Conservation (phyloP, 2,329 filamentous ascomycete genomes). For the Fusarium paranaense region DNA sequence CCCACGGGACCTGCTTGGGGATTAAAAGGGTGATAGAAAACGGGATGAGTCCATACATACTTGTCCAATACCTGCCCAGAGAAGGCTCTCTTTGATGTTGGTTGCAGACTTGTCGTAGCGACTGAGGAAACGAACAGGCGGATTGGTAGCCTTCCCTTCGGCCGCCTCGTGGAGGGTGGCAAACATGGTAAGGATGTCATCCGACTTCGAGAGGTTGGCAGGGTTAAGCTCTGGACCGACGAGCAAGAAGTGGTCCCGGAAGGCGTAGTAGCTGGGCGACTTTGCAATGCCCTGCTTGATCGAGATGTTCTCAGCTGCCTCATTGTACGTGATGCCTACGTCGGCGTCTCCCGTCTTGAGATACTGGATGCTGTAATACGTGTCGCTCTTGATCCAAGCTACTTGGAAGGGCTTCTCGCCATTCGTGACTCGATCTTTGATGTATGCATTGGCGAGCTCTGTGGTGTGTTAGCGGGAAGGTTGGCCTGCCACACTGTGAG, state of each 20-base stretch:
- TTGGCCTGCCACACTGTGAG: too few species aligned
- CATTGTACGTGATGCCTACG: constrained; percentile 59
- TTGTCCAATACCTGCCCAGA: constrained; percentile 60
- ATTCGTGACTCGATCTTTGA: constrained; percentile 31
- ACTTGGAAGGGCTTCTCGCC: constrained; percentile 51
- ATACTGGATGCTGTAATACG: constrained; percentile 58
- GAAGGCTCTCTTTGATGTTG: constrained; percentile 59
- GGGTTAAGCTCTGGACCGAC: constrained; percentile 51
- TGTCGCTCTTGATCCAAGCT: constrained; percentile 60
- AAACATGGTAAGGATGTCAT: constrained; percentile 50
- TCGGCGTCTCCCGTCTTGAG: constrained; percentile 54
- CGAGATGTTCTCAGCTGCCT: constrained; percentile 56
- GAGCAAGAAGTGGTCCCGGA: constrained; percentile 60
- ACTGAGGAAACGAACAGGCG: constrained; percentile 55
- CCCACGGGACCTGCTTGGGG: constrained; percentile 52
- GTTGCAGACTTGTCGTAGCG: constrained; percentile 62
- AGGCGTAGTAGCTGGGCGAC: constrained; percentile 51
- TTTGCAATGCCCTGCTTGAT: constrained; percentile 53
- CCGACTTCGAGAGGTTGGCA: constrained; percentile 44
- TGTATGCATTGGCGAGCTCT: constrained; percentile 46
- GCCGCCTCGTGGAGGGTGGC: constrained; percentile 50
- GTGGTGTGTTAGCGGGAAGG: neutral
- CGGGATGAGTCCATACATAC: constrained; percentile 3
- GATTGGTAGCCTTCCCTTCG: constrained; percentile 45
- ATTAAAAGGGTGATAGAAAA: neutral